Evolutionary conservation across 202 grass and related monocot species (phyloP).

Genomic region (Setaria italica): DNA sequence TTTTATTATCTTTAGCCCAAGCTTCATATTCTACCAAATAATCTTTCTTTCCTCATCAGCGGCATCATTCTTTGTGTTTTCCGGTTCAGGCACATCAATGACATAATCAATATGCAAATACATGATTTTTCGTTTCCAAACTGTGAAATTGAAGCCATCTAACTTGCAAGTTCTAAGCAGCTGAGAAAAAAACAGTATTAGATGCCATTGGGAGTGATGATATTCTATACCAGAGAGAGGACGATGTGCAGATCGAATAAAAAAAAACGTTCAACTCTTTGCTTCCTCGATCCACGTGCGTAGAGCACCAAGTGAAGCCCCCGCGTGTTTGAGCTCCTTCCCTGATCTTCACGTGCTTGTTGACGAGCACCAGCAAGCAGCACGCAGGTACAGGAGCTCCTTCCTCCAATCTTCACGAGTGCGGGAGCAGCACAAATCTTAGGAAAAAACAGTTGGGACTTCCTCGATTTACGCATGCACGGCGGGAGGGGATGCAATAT

Average conservation of each 20-base stretch:
- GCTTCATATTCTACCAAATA: not conserved
- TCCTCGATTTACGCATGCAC: too few species aligned
- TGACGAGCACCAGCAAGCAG: too few species aligned
- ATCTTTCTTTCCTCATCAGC: not conserved
- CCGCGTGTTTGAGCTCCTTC: not conserved
- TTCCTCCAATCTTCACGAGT: too few species aligned
- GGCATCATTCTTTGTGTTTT: not conserved
- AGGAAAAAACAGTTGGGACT: too few species aligned
- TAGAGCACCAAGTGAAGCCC: too few species aligned
- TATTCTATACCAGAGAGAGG: not conserved
- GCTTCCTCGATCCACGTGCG: too few species aligned
- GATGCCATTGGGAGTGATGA: not conserved
- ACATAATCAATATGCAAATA: not conserved
- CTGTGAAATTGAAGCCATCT: not conserved
- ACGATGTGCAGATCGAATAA: too few species aligned
- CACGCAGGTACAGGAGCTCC: too few species aligned
- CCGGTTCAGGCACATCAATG: not conserved
- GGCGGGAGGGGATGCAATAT: too few species aligned
- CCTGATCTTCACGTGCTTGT: too few species aligned
- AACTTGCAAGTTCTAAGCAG: not conserved
- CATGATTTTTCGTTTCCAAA: not conserved
- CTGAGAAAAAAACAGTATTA: not conserved
- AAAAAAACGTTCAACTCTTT: too few species aligned
- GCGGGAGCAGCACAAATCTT: too few species aligned
- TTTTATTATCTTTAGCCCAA: not conserved